Base-by-base conservation (phyloP, 176 grass and related monocot species). In the Musa schizocarpa region DNA sequence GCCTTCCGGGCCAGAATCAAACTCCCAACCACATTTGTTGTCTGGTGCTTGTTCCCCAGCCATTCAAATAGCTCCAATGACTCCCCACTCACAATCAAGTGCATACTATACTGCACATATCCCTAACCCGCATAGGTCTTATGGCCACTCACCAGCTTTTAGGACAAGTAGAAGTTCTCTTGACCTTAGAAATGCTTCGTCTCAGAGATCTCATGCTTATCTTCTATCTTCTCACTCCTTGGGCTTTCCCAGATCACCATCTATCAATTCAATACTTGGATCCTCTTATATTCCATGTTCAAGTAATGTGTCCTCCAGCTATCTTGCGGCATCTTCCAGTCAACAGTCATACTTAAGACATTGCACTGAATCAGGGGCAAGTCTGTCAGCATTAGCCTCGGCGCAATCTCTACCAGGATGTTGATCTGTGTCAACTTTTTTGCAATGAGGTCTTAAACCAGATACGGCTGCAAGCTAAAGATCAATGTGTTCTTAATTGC, bases 301-400 rank as follows among this genome's bases (percentile, higher is more conserved):
- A 27, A 84, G 89, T 43, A 80, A 89, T 52, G 82, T 78, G 50
- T 89, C 86, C 61, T 74, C 85, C 16, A 79, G 75, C 34, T 79
- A 90, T 83, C 86, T 90, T 73, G 72, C 81, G 10, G 89, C 87
- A 61, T 89, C 87, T 0, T 96, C 89, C 1, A 84, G 93, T 52
- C 83, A 77, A 24, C 90, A 77, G 22, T 67, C 88, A 53, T 80
- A 74, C 85, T 64, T 82, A 54, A 81, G 82, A 54, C 82, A 82
- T 58, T 75, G 55, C 51, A 80, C 43, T 0, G 68, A 63, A 27
- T 90, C 84, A 68, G 88, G 79, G 5, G 74, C 24, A 72, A 78
- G 74, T 76, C 27, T 91, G 54, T 85, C 85, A 66, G 58, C 80
- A 68, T 68, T 72, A 0, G 57, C 70, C 23, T 91, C 80, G 9